These are phyloP conservation scores for Umbelopsis ramanniana DNA, from an alignment of 192 early-diverging fungal genomes.

Conservation along the genomic window DNA sequence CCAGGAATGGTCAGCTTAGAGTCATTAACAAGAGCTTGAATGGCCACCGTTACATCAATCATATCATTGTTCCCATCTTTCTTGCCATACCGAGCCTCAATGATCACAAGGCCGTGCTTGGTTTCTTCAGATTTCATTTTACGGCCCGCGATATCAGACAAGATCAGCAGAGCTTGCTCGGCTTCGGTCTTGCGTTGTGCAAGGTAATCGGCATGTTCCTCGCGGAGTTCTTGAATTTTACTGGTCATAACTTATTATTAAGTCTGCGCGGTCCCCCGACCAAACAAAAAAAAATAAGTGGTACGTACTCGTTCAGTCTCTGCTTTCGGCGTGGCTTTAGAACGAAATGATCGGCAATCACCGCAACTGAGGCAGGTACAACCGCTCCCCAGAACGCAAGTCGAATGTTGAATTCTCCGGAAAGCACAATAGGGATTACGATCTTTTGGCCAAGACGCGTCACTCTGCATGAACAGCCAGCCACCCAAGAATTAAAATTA, in stretches of 20 bases:
- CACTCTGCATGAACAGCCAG: conserved; percentile 39
- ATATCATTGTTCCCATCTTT: conserved; percentile 35
- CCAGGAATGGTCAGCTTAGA: conserved; percentile 89
- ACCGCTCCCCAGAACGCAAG: conserved; percentile 57
- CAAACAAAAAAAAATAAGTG: conserved; percentile 11
- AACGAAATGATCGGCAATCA: conserved; percentile 60
- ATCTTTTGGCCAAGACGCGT: conserved; percentile 71
- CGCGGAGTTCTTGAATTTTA: conserved; percentile 59
- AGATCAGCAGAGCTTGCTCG: conserved; percentile 71
- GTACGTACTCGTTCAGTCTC: conserved; percentile 48
- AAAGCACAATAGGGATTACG: conserved; percentile 65
- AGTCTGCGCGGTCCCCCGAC: background rate
- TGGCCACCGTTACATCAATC: conserved; percentile 85
- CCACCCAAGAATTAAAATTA: background rate
- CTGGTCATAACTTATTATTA: conserved; percentile 34
- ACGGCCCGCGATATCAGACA: conserved; percentile 68
- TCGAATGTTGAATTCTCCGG: conserved; percentile 57
- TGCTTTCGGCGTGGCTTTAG: conserved; percentile 64
- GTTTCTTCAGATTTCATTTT: conserved; percentile 71
- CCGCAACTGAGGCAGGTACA: conserved; percentile 56
- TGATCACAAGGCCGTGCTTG: conserved; percentile 78
- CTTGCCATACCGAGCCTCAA: conserved; percentile 89
- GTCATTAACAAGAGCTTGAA: conserved; percentile 83
- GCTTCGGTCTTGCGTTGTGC: conserved; percentile 75
- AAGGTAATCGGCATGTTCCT: conserved; percentile 68